Conservation (phyloP, 192 early-diverging fungal species). For the Podila epicladia region DNA sequence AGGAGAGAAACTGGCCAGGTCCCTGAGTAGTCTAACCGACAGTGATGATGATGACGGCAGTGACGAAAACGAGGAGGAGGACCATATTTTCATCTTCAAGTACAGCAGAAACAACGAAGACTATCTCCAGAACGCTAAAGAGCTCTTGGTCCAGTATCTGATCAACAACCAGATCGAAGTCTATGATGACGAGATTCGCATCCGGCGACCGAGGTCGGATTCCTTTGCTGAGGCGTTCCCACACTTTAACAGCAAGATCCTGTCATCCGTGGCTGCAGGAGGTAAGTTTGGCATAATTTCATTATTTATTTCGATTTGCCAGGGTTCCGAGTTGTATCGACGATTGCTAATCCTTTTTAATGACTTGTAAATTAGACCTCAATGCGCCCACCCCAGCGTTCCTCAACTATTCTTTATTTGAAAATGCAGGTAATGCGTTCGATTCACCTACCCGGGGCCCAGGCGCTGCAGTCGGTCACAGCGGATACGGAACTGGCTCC, state of each 20-base stretch:
- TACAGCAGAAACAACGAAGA: constrained; percentile 52
- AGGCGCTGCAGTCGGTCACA: background rate
- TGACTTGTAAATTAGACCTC: background rate
- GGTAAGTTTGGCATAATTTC: constrained; percentile 3
- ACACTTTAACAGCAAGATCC: constrained; percentile 75
- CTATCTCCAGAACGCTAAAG: constrained; percentile 41
- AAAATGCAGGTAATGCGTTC: constrained; percentile 40
- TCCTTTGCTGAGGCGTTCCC: constrained; percentile 75
- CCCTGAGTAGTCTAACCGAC: constrained; percentile 46
- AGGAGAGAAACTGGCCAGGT: constrained; percentile 24
- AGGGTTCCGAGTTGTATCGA: background rate
- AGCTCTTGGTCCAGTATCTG: constrained; percentile 43
- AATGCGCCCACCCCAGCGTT: constrained; percentile 17
- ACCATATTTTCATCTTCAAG: constrained; percentile 48
- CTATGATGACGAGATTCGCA: constrained; percentile 47
- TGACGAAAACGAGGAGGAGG: constrained; percentile 37
- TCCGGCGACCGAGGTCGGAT: constrained; percentile 54
- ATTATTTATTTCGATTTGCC: background rate
- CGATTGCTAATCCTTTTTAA: background rate
- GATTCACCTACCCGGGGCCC: constrained; percentile 17
- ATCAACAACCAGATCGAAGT: constrained; percentile 46
- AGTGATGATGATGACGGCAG: constrained; percentile 17
- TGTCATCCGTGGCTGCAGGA: constrained; percentile 60
- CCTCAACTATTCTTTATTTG: constrained; percentile 42
- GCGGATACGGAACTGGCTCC: constrained; percentile 7